Evolutionary conservation across 305 asterid species (phyloP).

Genomic region (Fraxinus baroniana): DNA sequence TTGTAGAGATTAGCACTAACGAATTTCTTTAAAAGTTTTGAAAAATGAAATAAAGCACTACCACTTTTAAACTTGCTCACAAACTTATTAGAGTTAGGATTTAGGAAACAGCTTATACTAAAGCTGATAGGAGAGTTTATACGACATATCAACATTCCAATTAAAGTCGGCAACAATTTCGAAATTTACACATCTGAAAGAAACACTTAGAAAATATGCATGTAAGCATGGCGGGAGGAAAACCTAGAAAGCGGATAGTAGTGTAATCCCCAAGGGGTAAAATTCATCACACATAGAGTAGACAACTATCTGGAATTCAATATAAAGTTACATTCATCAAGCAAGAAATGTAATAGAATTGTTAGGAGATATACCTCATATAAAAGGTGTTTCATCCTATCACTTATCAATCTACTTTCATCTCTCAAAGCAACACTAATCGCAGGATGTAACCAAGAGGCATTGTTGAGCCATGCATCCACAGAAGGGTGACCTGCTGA

Average conservation of each 20-base stretch:
- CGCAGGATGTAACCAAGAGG: slow-evolving; percentile 90
- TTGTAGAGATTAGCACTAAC: neutral
- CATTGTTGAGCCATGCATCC: slow-evolving; percentile 72
- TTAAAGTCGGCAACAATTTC: neutral
- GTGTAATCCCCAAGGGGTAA: neutral
- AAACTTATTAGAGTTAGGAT: neutral
- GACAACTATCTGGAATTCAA: neutral
- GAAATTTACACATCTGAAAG: neutral
- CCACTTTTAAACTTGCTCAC: neutral
- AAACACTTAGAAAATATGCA: neutral
- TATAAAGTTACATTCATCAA: neutral
- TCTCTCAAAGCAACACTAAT: slow-evolving; percentile 80
- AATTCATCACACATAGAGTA: neutral
- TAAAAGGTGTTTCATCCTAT: slow-evolving; percentile 79
- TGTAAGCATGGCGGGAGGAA: neutral
- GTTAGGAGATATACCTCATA: slow-evolving; percentile 62
- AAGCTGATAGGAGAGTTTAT: neutral
- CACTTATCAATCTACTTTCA: slow-evolving; percentile 83
- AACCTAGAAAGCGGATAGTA: neutral
- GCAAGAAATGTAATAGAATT: slow-evolving; percentile 13
- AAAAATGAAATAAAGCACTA: neutral
- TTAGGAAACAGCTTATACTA: neutral
- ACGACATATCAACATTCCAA: neutral
- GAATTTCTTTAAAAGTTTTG: neutral
- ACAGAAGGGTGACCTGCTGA: slow-evolving; percentile 74